A percentile compares a stretch with the other conserved stretches of the same genome.
These are phyloP conservation scores for Phaffomyces thermotolerans DNA, from an alignment of 805 yeast species.

Conservation along the genomic window DNA sequence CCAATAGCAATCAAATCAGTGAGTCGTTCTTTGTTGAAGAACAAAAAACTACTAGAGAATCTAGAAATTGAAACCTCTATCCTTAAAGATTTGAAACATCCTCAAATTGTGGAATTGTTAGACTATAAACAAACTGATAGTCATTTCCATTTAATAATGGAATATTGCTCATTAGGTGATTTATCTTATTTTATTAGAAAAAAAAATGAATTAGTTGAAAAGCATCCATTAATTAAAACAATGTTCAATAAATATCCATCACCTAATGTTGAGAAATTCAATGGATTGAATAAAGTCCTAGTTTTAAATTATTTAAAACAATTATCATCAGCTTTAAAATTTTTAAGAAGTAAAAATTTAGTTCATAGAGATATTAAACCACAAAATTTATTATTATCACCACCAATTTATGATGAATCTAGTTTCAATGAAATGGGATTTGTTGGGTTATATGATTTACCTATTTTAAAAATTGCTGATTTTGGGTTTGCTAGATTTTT, in stretches of 20 bases:
- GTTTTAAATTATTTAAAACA: conserved; percentile 85
- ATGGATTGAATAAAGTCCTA: conserved; percentile 73
- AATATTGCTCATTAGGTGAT: conserved; percentile 94
- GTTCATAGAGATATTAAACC: conserved; percentile 97
- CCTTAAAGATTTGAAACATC: conserved; percentile 80
- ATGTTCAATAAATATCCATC: conserved; percentile 79
- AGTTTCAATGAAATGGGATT: conserved; percentile 47
- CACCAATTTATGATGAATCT: conserved; percentile 63
- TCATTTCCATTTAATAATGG: conserved; percentile 90
- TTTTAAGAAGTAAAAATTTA: conserved; percentile 72
- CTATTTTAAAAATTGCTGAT: conserved; percentile 89
- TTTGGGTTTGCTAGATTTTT: conserved; percentile 95
- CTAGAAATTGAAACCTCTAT: conserved; percentile 89
- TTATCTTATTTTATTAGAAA: conserved; percentile 78
- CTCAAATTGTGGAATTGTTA: conserved; percentile 81
- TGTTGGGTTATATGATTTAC: conserved; percentile 82
- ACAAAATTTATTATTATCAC: conserved; percentile 73
- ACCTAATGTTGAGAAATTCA: conserved; percentile 50
- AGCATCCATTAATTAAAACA: conserved; percentile 73
- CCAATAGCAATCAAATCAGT: conserved; percentile 90
- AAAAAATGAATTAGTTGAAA: conserved; percentile 59
- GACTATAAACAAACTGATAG: conserved; percentile 75
- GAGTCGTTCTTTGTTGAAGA: conserved; percentile 69
- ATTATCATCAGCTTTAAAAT: conserved; percentile 74
- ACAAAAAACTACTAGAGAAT: conserved; percentile 82